Evolutionary conservation across 2,329 filamentous ascomycete species (phyloP).

Genomic region (Metarhizium brunneum): DNA sequence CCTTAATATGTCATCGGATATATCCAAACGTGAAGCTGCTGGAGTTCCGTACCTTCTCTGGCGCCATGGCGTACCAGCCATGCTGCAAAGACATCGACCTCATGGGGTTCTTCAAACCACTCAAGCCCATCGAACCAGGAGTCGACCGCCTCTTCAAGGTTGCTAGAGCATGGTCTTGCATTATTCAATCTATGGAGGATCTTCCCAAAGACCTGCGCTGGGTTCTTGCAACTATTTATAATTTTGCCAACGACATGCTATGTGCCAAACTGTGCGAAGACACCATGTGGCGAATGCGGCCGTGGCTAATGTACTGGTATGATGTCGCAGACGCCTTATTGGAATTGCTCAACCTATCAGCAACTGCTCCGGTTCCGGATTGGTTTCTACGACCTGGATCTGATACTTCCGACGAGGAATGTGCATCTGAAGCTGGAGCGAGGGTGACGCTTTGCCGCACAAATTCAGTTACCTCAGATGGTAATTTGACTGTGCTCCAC

Average conservation of each 20-base stretch:
- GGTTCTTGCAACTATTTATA: constrained; percentile 21
- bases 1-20: constrained; percentile 14
- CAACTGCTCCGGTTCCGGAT: constrained; percentile 12
- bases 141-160: constrained; percentile 16
- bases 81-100: constrained; percentile 15
- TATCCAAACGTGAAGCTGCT: constrained; percentile 15
- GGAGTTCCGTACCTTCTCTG: constrained; percentile 17
- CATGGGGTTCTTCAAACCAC: constrained; percentile 12
- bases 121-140: constrained; percentile 13
- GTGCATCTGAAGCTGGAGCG: neutral
- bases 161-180: constrained; percentile 23
- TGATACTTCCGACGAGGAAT: neutral
- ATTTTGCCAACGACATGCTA: constrained; percentile 21
- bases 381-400: constrained; percentile 16
- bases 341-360: constrained; percentile 6
- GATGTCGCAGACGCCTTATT: constrained; percentile 16
- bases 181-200: constrained; percentile 11
- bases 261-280: constrained; percentile 8
- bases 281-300: constrained; percentile 14
- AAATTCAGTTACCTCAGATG: constrained; percentile 1
- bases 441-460: neutral
- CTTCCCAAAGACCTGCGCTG: constrained; percentile 22
- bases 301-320: constrained; percentile 22
- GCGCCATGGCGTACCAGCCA: constrained; percentile 19
- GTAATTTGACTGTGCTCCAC: constrained; percentile 1